A percentile compares a stretch with the other conserved stretches of the same genome.
Evolutionary conservation across 2,329 filamentous ascomycete genomes (phyloP).

Genomic region (Aspergillus ochraceus): DNA sequence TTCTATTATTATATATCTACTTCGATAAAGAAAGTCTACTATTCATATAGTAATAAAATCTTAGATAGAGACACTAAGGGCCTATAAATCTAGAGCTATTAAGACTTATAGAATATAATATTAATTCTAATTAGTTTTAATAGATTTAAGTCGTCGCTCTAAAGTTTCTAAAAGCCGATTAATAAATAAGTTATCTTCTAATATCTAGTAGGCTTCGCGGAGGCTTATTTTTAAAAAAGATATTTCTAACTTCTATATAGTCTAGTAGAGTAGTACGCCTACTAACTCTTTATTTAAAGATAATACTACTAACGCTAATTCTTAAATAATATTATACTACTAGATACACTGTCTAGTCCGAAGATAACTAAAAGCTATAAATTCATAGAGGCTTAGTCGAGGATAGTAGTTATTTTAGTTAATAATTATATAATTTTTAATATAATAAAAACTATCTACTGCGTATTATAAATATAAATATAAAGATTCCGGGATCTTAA

Average conservation of each 20-base stretch:
- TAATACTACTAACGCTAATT: conserved; percentile 48
- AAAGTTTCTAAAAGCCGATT: conserved; percentile 35
- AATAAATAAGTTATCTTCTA: conserved; percentile 21
- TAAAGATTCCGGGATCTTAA: conserved; percentile 7
- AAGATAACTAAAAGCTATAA: conserved; percentile 50
- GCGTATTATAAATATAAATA: conserved; percentile 17
- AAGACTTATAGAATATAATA: conserved; percentile 34
- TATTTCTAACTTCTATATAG: conserved; percentile 48
- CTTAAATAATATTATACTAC: conserved; percentile 55
- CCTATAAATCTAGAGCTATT: conserved; percentile 7
- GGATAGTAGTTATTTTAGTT: conserved; percentile 30
- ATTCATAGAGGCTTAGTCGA: conserved; percentile 53
- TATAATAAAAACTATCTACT: conserved; percentile 17
- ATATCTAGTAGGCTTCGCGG: conserved; percentile 19
- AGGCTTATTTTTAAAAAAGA: not conserved
- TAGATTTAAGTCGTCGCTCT: conserved; percentile 27
- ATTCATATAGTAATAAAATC: not conserved
- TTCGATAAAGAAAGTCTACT: not conserved
- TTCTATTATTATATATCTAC: conserved; percentile 4
- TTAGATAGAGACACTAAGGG: conserved; percentile 8
- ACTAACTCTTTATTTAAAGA: conserved; percentile 53
- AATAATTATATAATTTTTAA: conserved; percentile 54
- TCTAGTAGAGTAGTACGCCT: conserved; percentile 49
- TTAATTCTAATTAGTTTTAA: conserved; percentile 53
- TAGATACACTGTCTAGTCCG: conserved; percentile 37